phyloP scores from a whole-genome alignment of 2,329 filamentous ascomycete genomes.

The Phyllosticta ampelicida region DNA sequence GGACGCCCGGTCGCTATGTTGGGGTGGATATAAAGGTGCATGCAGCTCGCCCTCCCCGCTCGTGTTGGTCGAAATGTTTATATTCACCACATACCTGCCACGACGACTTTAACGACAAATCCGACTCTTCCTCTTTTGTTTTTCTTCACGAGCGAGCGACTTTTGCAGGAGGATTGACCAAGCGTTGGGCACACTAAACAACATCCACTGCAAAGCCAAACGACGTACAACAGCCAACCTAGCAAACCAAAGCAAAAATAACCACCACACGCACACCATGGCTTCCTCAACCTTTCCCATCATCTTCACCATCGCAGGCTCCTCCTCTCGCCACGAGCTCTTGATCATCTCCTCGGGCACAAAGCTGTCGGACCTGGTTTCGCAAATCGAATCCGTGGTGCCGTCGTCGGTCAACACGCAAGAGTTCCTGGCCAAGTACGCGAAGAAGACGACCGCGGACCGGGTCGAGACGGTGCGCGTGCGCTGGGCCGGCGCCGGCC shows the following conservation, averaged over 20 bases:
- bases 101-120: too few species aligned
- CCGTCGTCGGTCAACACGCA: constrained; percentile 22
- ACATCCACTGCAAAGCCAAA: neutral
- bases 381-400: constrained; percentile 10
- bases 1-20: too few species aligned
- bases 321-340: constrained; percentile 23
- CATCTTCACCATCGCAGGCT: constrained; percentile 26
- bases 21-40: too few species aligned
- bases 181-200: too few species aligned
- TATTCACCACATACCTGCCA: too few species aligned
- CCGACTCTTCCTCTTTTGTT: too few species aligned
- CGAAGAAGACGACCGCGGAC: constrained; percentile 19
- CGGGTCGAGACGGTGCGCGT: constrained; percentile 23
- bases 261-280: neutral
- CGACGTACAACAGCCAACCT: neutral
- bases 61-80: too few species aligned
- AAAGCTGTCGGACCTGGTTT: constrained; percentile 10
- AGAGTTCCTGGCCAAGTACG: constrained; percentile 27
- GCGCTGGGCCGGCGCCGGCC: constrained; percentile 21
- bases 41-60: too few species aligned
- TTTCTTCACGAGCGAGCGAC: too few species aligned
- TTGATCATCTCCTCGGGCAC: constrained; percentile 11
- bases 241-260: neutral
- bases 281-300: constrained; percentile 16
- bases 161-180: too few species aligned